phyloP scores from a whole-genome alignment of 441 rosid genomes.

The Arabidopsis lyrata region DNA sequence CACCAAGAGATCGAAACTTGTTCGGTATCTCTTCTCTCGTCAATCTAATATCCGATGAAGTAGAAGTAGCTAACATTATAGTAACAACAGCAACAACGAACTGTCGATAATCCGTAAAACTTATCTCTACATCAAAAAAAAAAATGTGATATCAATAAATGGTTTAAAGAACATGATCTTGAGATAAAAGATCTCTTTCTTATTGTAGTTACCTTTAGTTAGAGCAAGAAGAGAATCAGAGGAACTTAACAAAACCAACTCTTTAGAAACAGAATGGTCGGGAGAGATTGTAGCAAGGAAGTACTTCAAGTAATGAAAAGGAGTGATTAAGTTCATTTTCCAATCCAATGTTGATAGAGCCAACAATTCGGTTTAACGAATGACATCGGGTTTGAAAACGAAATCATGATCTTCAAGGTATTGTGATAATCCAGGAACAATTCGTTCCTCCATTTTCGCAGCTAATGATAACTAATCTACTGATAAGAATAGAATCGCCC shows the following conservation, averaged over 20 bases:
- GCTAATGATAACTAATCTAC: conserved; percentile 83
- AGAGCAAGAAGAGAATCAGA: conserved; percentile 54
- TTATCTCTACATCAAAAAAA: conserved; percentile 55
- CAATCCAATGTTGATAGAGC: conserved; percentile 74
- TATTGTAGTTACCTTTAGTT: conserved; percentile 47
- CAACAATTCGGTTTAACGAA: conserved; percentile 75
- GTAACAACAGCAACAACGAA: conserved; percentile 81
- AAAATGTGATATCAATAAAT: not conserved
- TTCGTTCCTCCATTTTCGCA: conserved; percentile 85
- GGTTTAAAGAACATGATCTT: not conserved
- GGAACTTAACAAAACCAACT: conserved; percentile 52
- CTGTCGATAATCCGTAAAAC: conserved; percentile 67
- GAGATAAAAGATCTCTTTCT: not conserved
- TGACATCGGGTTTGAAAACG: conserved; percentile 59
- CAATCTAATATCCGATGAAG: conserved; percentile 49
- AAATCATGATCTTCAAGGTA: conserved; percentile 56
- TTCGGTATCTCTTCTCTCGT: conserved; percentile 58
- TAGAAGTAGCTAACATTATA: conserved; percentile 59
- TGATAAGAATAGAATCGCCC: conserved; percentile 77
- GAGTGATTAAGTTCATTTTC: conserved; percentile 78
- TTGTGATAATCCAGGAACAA: conserved; percentile 69
- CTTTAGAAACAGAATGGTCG: conserved; percentile 49
- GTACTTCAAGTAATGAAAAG: conserved; percentile 73
- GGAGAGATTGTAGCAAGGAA: conserved; percentile 54
- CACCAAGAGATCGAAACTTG: conserved; percentile 63